Base-by-base conservation (phyloP, 2,329 filamentous ascomycete species). In the Neoarthrinium moseri region DNA sequence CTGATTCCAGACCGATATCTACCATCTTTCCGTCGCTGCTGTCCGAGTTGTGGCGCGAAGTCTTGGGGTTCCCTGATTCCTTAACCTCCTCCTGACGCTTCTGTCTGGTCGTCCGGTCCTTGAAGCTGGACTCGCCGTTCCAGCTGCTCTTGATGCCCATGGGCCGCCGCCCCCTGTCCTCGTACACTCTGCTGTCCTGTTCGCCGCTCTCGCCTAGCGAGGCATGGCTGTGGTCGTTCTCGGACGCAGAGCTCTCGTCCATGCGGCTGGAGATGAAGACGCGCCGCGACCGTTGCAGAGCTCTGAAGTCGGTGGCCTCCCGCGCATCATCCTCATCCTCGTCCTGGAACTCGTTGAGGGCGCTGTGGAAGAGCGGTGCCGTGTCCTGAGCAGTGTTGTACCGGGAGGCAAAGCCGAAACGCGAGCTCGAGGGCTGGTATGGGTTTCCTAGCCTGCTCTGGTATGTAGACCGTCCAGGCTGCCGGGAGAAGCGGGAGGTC, bases 351-450 rank as follows among this genome's bases (percentile, higher is more conserved):
- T 95, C 90, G 64, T 96, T 91, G 13, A 91, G 81, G 4, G 89
- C 85, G 60, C 90, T 95, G 67, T 94, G 91, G 66, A 99, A 97
- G n/a, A 99, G 75, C 45, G 94, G 94, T 8, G 92, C 92, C 55
- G 92, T 91, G 55, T 91, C 88, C 47, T 89, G 86, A 17, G 75
- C 75, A 35, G 82, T 76, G 4, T 86, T 80, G 50, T 87, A 84
- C 41, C 91, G 81, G 10, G 89, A 90, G 22, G 86, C 83, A 63
- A 96, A 95, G 23, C 95, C 91, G 56, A 90, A 80, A 37, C 91
- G 84, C 3, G 88, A 89, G 34, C 81, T 77, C 11, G 77, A 70
- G 44, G 81, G 79, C 60, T 89, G 86, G 70, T 96, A 96, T 7
- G 91, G 90, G 62, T 94, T 92, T 33, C 82, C 84, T 39, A 65